Base-by-base conservation (phyloP, 2,329 filamentous ascomycete genomes). In the Drechslerella dactyloides region DNA sequence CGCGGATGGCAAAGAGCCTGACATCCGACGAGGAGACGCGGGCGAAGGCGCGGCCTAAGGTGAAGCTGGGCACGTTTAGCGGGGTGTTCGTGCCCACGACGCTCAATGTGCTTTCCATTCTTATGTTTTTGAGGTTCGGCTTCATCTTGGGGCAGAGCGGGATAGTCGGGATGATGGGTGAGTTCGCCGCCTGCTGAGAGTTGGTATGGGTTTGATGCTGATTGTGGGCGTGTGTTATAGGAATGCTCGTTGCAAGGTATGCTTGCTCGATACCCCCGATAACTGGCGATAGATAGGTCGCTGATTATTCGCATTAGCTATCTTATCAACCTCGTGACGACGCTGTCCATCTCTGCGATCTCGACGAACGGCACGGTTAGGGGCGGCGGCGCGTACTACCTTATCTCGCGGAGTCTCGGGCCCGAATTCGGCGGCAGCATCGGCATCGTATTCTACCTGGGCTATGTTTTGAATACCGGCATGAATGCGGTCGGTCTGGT, bases 91-190 rank as follows among this genome's bases (percentile, higher is more conserved):
- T 96, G 15, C 91, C 91, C 0, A 91, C 91, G n/a, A 93, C 89
- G 73, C 82, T 96, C 75, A 96, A 94, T 79, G 91, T 96, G 46
- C 81, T 96, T 75, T 93, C 90, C 76, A 96, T 96, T 79, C 84
- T 96, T 73, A 96, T 96, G 90, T 96, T 96, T 80, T 83, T 96
- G 76, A 86, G 91, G 21, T 96, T 96, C 79, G 91, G 91, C 21
- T 87, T 91, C 76, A 90, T 96, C 65, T 82, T 96, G 21, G 91
- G 91, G 7, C 89, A 93, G 78, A 85, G 89, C 73, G 91, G 91
- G 21, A 82, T 96, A 50, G 74, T 93, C 48, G 91, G 90, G 55
- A 94, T 92, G 79, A 82, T 96, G 78, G 89, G 90, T 90, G 81
- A 79, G 83, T 78, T 44, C n/a, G 10, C 21, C 17, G 23, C 35